Base-by-base conservation (phyloP, 2,329 filamentous ascomycete genomes). In the Chaetomiaceae sp. region DNA sequence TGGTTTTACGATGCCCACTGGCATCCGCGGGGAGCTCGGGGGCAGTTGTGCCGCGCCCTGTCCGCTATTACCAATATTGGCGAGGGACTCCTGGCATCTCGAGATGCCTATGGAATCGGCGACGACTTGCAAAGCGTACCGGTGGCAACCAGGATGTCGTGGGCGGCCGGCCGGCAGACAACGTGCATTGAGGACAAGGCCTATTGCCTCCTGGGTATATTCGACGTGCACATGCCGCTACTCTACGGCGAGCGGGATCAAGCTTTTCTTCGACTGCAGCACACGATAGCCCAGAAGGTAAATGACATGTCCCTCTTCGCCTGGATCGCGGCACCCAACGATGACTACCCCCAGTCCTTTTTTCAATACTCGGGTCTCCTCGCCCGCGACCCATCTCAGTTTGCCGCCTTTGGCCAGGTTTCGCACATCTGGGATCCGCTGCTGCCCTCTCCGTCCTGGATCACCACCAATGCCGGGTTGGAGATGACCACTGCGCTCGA, bases 391-490 rank as follows among this genome's bases (percentile, higher is more conserved):
- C 53, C 47, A 3, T 55, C 42, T 1, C 19, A 31, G 20, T 55
- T 55, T 23, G n/a, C 20, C 4, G 37, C 37, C 5, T 47, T 42
- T 20, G n/a, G 15, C 3, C 19, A 15, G 1, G 17, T 55, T 6
- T 6, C 1, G 11, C 25, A 15, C 0, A 36, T 47, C n/a, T 15
- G 22, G 3, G 37, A 55, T 17, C 43, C 52, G 3, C 22, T 54
- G 22, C 23, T 55, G n/a, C 43, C 47, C 22, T 15, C n/a, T 3
- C 43, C 47, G 2, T 51, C 53, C 9, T 55, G 53, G 47, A 55
- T 33, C 29, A 43, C 51, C 22, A 51, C 47, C 6, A 55, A 55
- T 17, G 25, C 27, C 6, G 47, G 47, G 9, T n/a, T 55, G 3
- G 47, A 51, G 33, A 42, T 51, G 17, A 29, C 36, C 7, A 39